Evolutionary conservation across 2,329 filamentous ascomycete genomes (phyloP).

Genomic region (Colletotrichum sidae): DNA sequence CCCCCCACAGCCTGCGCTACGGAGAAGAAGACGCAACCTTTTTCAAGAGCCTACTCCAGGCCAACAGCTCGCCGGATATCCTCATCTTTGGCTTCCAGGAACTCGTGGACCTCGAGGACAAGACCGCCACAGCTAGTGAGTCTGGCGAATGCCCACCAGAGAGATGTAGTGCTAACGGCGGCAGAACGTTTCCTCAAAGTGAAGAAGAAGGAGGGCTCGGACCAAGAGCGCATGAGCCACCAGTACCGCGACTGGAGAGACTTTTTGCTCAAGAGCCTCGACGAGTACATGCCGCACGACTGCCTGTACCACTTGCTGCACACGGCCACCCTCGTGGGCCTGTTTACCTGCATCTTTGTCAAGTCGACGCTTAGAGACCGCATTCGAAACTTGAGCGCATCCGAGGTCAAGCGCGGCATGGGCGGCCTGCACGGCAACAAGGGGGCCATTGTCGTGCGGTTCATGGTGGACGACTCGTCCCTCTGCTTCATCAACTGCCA

Average conservation of each 20-base stretch:
- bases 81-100: constrained; percentile 98
- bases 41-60: constrained; percentile 81
- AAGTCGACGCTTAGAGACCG: constrained; percentile 81
- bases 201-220: constrained; percentile 85
- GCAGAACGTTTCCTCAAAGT: constrained; percentile 87
- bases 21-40: constrained; percentile 79
- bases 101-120: constrained; percentile 97
- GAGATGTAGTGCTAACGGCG: constrained; percentile 43
- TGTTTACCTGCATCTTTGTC: constrained; percentile 97
- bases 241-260: constrained; percentile 98
- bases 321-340: constrained; percentile 88
- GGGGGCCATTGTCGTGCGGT: constrained; percentile 91
- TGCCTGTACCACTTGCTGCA: constrained; percentile 88
- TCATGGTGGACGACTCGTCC: constrained; percentile 92
- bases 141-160: constrained; percentile 34
- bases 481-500: constrained; percentile 98
- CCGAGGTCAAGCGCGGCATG: constrained; percentile 96
- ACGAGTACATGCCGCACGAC: constrained; percentile 82
- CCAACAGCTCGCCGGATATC: constrained; percentile 86
- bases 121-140: constrained; percentile 92
- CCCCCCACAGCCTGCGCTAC: constrained; percentile 83
- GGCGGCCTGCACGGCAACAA: constrained; percentile 97
- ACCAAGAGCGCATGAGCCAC: constrained; percentile 93
- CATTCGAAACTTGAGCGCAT: constrained; percentile 80
- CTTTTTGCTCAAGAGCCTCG: constrained; percentile 83